Base-by-base conservation (phyloP, 495 filamentous ascomycete genomes). In the Aspergillus diversus region DNA sequence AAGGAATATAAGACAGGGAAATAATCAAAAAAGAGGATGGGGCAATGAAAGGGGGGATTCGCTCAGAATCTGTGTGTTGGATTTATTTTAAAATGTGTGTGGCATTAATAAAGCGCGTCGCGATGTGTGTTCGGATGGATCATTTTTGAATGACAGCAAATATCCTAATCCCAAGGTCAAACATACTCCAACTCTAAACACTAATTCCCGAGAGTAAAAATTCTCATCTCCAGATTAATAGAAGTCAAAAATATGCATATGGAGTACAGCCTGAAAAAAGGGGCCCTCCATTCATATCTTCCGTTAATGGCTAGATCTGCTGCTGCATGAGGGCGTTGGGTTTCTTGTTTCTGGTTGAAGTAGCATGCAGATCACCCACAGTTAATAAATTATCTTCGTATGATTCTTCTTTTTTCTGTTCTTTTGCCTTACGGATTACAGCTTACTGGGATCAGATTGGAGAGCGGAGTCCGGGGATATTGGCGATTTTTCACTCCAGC, bases 191-290 rank as follows among this genome's bases (percentile, higher is more conserved):
- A 27, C 21, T 27, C 2, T 27, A 27, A 27, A 27, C 21, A 27
- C 21, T 27, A 27, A 27, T 27, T 27, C 21, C 21, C 21, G 21
- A 27, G 21, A 27, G 21, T 2, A 1, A 27, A 27, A 27, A 27
- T 27, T 27, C 21, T 27, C 21, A 27, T 27, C 21, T 27, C 21
- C 21, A 27, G 21, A 27, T 1, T 27, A 27, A 27, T 27, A 27
- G 21, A 27, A 2, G 21, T 27, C 21, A 27, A 27, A 27, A 27
- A 1, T 27, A 27, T 27, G 21, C 21, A 1, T 27, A 27, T 27
- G 21, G 21, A 27, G 39, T 11, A 5, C 39, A 55, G 52, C 51
- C 59, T 61, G 50, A 55, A 61, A 61, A 61, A 61, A 49, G 59
- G 59, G 59, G 59, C 59, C 59, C 35, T 37, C 48, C 57, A 50